Base-by-base conservation (phyloP, 306 rosid genomes). In the Phaseolus lunatus region DNA sequence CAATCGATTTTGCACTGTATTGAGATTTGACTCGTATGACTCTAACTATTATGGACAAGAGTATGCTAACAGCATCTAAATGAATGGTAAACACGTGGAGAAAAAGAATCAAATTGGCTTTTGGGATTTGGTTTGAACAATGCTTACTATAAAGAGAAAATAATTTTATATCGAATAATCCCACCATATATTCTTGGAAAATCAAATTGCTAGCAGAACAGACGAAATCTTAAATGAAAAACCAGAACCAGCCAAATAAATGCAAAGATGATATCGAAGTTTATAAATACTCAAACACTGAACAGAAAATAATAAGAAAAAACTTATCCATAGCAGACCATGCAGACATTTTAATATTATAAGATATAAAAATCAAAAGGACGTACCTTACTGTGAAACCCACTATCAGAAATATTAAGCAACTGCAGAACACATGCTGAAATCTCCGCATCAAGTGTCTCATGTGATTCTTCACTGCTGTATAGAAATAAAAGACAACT, bases 401-500 rank as follows among this genome's bases (percentile, higher is more conserved):
- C 88, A 79, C 74, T 85, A 73, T 85, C 86, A 70, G 86, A 48
- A 44, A 85, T 70, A 79, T 70, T 75, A 31, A 85, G 59, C 80
- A 85, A 79, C 75, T 75, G 86, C 74, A 85, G 53, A 64, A 82
- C 82, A 49, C 86, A 76, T 27, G 88, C 88, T 58, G 86, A 85
- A 65, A 85, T 74, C 66, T 85, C 88, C 15, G 82, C 88, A 79
- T 85, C 88, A 43, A 82, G 80, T 41, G 75, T 52, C 76, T 85
- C 88, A 56, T 82, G 77, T 49, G 86, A 85, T 49, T 85, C 86
- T 75, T 79, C 82, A 71, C 88, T 85, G 78, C 35, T 70, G 48
- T 39, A 45, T 10, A 78, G 73, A 79, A 65, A 72, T n/a, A 71
- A 69, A 43, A 43, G 27, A 76, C 24, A 61, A 49, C 68, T 62